Evolutionary conservation across 2,329 filamentous ascomycete genomes (phyloP).

Genomic region (Pseudopithomyces chartarum): DNA sequence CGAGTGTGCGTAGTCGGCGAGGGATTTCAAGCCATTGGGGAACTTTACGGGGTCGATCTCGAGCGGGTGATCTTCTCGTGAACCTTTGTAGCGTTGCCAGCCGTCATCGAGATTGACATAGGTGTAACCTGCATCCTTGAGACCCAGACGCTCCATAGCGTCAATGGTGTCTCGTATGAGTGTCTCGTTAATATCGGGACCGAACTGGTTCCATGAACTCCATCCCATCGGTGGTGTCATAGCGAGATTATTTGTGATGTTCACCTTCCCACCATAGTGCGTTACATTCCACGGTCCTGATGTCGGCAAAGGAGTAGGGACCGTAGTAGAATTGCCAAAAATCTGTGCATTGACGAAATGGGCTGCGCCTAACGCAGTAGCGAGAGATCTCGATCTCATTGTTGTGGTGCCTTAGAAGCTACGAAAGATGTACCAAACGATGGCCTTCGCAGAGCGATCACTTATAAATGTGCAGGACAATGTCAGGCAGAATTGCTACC

Average conservation of each 20-base stretch:
- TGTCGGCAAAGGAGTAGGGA: slow-evolving; percentile 13
- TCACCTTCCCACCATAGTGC: slow-evolving; percentile 19
- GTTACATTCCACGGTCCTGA: slow-evolving; percentile 24
- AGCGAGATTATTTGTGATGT: slow-evolving; percentile 25
- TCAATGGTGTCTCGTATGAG: slow-evolving; percentile 24
- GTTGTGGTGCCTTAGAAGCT: neutral
- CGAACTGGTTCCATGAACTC: slow-evolving; percentile 28
- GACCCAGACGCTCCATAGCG: slow-evolving; percentile 17
- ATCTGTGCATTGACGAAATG: slow-evolving; percentile 15
- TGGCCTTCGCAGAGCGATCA: neutral
- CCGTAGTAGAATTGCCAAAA: slow-evolving; percentile 16
- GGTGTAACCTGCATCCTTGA: slow-evolving; percentile 27
- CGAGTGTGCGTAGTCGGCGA: slow-evolving; percentile 44
- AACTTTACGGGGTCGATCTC: slow-evolving; percentile 43
- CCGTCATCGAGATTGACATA: slow-evolving; percentile 43
- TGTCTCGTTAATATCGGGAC: slow-evolving; percentile 27
- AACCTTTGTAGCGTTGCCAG: slow-evolving; percentile 38
- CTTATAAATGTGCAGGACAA: neutral
- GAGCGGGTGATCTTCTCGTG: slow-evolving; percentile 26
- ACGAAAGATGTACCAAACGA: neutral
- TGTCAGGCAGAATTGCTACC: neutral
- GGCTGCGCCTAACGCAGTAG: slow-evolving; percentile 1
- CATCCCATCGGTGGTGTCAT: slow-evolving; percentile 29
- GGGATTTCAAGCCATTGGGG: slow-evolving; percentile 43
- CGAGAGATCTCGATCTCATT: slow-evolving; percentile 8